Conservation (phyloP, 495 filamentous ascomycete genomes). For the Tuber umbilicatum region DNA sequence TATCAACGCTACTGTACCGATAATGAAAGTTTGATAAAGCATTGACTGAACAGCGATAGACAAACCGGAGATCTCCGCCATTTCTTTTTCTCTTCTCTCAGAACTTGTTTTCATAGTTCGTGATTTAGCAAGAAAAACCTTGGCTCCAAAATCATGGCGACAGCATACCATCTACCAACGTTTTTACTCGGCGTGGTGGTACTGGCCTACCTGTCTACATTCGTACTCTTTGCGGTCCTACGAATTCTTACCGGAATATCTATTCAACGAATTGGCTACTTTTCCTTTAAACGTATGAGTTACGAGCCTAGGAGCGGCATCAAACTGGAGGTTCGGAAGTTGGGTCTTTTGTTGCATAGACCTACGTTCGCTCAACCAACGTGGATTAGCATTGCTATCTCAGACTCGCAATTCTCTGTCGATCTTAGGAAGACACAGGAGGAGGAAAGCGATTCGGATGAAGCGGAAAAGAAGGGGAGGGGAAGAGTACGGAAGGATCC, state of each 20-base stretch:
- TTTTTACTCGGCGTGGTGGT: conserved; percentile 78
- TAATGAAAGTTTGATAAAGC: not conserved
- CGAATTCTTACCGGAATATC: conserved; percentile 90
- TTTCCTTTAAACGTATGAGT: conserved; percentile 79
- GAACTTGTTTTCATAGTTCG: not conserved
- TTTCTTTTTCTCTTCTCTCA: not conserved
- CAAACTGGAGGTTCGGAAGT: conserved; percentile 78
- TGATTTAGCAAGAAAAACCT: not conserved
- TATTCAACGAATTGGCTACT: conserved; percentile 88
- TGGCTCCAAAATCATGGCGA: conserved; percentile 15
- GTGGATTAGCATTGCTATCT: conserved; percentile 85
- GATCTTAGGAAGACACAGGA: conserved; percentile 59
- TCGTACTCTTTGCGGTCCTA: conserved; percentile 86
- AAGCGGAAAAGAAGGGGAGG: conserved; percentile 28
- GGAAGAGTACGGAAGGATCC: conserved; percentile 30
- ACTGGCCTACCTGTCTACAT: conserved; percentile 81
- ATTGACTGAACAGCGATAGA: not conserved
- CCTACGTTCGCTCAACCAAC: conserved; percentile 95
- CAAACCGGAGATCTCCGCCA: not conserved
- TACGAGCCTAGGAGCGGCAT: conserved; percentile 82
- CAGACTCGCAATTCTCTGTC: conserved; percentile 74
- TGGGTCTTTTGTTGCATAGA: conserved; percentile 79
- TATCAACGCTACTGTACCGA: not conserved
- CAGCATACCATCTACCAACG: conserved; percentile 50
- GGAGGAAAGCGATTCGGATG: conserved; percentile 34